Base-by-base conservation (phyloP, 169 alveolate species). In the Plasmodium gallinaceum region DNA sequence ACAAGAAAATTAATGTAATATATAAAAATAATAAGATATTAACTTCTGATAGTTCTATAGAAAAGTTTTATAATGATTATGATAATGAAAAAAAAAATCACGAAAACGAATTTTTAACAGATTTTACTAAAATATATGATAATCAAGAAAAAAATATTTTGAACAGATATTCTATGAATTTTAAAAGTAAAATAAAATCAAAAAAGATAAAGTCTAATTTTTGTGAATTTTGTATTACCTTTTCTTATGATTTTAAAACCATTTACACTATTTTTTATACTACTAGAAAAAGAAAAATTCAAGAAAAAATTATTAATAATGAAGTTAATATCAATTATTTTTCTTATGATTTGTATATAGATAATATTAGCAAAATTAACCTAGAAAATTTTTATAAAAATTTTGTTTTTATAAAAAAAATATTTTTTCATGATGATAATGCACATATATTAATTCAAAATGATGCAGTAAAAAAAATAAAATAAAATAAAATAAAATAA, bases 211-310 rank as follows among this genome's bases (percentile, higher is more conserved):
- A 5, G n/a, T 20, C 14, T 1, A 64, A 76, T 14, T 76, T 76
- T 54, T 76, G 89, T 42, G 70, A 76, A 64, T 76, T 76, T 9
- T 48, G n/a, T 18, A 18, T 76, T 26, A 37, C 89, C 16, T 76
- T 76, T 68, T 64, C 89, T 8, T 45, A 48, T 48, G 69, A 76
- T 18, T 76, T 76, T 54, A 76, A 76, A 76, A 62, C 76, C 12
- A 16, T 76, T 24, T 76, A 76, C 16, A 43, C 74, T 5, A 18
- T 76, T 37, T 52, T 76, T 46, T 76, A 76, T 52, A 64, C 89
- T 4, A 64, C 89, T 7, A 76, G 66, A 58, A 48, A 58, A n/a
- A 64, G 43, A 48, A 22, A 39, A 0, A 64, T 39, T n/a, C 20
- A 64, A 37, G 51, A 20, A 2, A 60, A 16, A 61, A 9, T n/a